Conservation (phyloP, 2,329 filamentous ascomycete genomes). For the Trichocomaceae sp. region DNA sequence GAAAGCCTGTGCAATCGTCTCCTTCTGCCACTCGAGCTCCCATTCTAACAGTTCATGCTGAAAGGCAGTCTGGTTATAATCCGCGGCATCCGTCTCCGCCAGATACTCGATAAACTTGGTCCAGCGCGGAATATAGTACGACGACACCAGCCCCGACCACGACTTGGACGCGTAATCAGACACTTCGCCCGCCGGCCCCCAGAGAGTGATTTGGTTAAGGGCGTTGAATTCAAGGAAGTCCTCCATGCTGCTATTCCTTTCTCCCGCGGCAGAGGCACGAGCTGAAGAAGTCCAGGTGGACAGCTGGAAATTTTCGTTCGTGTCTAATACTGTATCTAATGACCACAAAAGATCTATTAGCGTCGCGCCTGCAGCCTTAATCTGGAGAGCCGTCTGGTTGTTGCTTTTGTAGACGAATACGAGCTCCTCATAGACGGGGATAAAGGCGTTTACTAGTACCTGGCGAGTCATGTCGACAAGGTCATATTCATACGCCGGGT, state of each 20-base stretch:
- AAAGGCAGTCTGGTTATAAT: constrained; percentile 20
- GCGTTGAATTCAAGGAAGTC: constrained; percentile 43
- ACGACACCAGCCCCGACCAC: constrained; percentile 43
- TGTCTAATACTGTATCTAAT: constrained; percentile 39
- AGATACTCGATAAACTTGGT: constrained; percentile 41
- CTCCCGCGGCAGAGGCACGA: constrained; percentile 18
- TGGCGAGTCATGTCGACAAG: constrained; percentile 47
- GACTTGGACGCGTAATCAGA: constrained; percentile 46
- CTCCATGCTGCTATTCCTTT: constrained; percentile 18
- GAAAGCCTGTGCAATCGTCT: background rate
- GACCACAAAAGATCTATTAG: constrained; percentile 31
- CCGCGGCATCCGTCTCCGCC: constrained; percentile 2
- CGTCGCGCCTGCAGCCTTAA: constrained; percentile 23
- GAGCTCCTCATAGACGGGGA: constrained; percentile 33
- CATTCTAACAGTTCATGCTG: constrained; percentile 14
- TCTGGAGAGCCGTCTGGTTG: constrained; percentile 10
- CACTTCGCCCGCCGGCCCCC: constrained; percentile 45
- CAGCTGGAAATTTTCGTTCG: constrained; percentile 40
- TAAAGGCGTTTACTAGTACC: constrained; percentile 44
- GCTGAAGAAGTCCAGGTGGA: constrained; percentile 39
- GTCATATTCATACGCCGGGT: constrained; percentile 42
- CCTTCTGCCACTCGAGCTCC: constrained; percentile 17
- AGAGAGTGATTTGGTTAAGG: constrained; percentile 47
- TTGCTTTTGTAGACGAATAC: constrained; percentile 30
- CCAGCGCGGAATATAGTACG: constrained; percentile 46